Base-by-base conservation (phyloP, 1,284 basidiomycete species). In the Amylostereum areolatum region DNA sequence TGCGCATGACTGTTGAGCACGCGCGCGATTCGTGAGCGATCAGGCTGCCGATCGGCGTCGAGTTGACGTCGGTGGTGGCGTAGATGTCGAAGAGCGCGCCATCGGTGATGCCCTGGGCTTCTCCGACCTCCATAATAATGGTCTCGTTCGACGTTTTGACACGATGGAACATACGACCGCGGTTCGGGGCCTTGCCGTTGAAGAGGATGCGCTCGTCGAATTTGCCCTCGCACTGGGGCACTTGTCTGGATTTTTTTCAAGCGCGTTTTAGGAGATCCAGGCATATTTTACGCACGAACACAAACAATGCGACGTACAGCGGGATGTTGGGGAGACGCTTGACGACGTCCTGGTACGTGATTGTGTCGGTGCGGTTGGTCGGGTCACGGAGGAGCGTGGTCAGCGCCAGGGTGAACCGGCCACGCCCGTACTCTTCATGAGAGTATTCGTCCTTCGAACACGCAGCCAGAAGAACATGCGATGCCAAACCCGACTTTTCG, bases 401-500 rank as follows among this genome's bases (percentile, higher is more conserved):
- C 5, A 43, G 28, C 6, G 41, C 41, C n/a, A 4, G 25, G n/a
- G 41, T 43, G 28, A 43, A 43, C 25, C n/a, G 10, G 4, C 41
- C 41, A 5, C 41, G 41, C 7, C 41, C 41, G 25, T 43, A 12
- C 27, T 24, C 28, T 43, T 43, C 41, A n/a, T 43, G 41, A 4
- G 41, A 24, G 25, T 24, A 24, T 27, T 43, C 9, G 4, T 8
- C 27, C 25, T 43, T 11, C 4, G 6, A 5, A 11, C 24, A 24
- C 41, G 41, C 41, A 27, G 41, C 41, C 7, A 43, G 41, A 28
- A 43, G 41, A n/a, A 43, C 28, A n/a, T 43, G 41, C 41, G 41
- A 43, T 4, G 5, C 4, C 4, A 28, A 8, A 6, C 24, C n/a
- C 7, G 24, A 24, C 8, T 27, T 29, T 8, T 6, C 8, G 41